Percentiles rank a stretch among this genome's conserved stretches.
These are phyloP conservation scores for Paecilomyces sp. DNA, from an alignment of 2,329 filamentous ascomycete genomes.

Conservation along the genomic window DNA sequence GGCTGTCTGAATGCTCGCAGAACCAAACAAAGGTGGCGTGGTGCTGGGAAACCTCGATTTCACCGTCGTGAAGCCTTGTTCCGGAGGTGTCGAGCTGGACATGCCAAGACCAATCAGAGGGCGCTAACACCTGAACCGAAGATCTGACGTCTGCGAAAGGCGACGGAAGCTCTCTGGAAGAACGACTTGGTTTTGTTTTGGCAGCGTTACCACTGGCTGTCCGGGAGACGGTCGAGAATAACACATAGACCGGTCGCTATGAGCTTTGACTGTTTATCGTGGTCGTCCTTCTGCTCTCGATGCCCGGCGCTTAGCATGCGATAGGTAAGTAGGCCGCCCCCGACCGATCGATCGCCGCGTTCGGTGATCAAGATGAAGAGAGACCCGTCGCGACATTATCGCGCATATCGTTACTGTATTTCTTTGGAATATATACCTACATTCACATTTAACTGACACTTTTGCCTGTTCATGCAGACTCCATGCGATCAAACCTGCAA, in stretches of 20 bases:
- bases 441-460: neutral
- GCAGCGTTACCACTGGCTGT: conserved; percentile 2
- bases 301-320: neutral
- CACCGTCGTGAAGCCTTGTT: conserved; percentile 1
- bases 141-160: conserved; percentile 6
- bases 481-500: neutral
- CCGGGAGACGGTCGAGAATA: neutral
- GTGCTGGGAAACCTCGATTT: neutral
- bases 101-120: conserved; percentile 3
- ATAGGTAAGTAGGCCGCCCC: neutral
- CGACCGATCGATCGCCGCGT: neutral
- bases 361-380: neutral
- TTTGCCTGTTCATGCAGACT: neutral
- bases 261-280: neutral
- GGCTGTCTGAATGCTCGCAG: neutral
- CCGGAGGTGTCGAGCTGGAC: neutral
- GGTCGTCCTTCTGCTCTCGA: neutral
- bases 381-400: neutral
- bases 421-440: neutral
- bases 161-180: neutral
- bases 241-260: neutral
- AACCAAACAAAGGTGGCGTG: conserved; percentile 1
- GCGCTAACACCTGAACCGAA: neutral
- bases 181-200: neutral
- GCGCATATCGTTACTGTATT: neutral